These are phyloP conservation scores for Coniosporium apollinis DNA, from an alignment of 495 filamentous ascomycete genomes.

Conservation along the genomic window DNA sequence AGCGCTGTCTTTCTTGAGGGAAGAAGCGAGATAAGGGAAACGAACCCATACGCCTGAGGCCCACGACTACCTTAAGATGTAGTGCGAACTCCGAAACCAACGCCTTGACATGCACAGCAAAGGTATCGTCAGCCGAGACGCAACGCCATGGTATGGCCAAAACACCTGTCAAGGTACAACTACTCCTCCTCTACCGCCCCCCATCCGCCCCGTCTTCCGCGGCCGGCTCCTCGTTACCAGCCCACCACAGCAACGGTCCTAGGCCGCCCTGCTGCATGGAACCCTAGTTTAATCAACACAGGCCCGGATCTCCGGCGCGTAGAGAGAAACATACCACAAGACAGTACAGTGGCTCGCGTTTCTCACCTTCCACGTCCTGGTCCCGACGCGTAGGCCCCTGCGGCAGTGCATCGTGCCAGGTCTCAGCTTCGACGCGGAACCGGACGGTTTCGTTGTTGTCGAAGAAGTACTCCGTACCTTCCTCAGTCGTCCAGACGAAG, in stretches of 20 bases:
- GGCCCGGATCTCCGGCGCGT: not conserved
- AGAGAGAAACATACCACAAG: conserved; percentile 28
- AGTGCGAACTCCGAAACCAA: too few relatives aligned
- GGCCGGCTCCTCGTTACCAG: too few relatives aligned
- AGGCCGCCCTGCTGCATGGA: conserved; percentile 11
- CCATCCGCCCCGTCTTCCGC: too few relatives aligned
- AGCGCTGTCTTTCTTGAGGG: too few relatives aligned
- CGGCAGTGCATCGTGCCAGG: conserved; percentile 78
- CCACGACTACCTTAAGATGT: too few relatives aligned
- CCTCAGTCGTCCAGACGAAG: conserved; percentile 66
- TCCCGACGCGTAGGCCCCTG: conserved; percentile 37
- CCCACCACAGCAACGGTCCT: conserved; percentile 12
- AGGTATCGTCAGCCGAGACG: too few relatives aligned
- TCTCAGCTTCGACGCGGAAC: conserved; percentile 65
- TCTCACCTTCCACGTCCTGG: conserved; percentile 31
- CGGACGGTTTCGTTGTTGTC: conserved; percentile 79
- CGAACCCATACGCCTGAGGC: too few relatives aligned
- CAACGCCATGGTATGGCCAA: too few relatives aligned
- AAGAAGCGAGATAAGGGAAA: too few relatives aligned
- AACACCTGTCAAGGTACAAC: too few relatives aligned
- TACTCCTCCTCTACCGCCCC: too few relatives aligned
- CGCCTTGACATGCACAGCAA: too few relatives aligned
- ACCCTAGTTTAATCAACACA: not conserved
- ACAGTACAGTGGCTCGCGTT: conserved; percentile 49
- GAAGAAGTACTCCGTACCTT: conserved; percentile 56